phyloP scores from a whole-genome alignment of 208 protist species.

The Leishmania arabica region DNA sequence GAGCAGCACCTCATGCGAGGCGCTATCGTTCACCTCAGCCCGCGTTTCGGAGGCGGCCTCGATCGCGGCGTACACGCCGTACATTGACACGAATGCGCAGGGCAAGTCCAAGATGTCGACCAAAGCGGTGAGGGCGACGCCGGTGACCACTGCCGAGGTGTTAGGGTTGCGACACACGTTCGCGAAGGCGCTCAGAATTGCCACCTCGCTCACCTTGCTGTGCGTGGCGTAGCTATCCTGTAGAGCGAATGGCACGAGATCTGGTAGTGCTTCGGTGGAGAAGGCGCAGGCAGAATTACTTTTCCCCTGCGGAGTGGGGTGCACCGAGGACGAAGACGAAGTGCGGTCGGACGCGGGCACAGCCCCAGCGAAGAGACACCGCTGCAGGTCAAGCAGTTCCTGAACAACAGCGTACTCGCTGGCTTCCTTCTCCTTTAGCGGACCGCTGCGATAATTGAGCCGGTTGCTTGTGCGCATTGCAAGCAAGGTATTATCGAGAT shows the following conservation, averaged over 20 bases:
- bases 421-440: conserved; percentile 2
- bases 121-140: conserved; percentile 69
- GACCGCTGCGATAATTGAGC: conserved; percentile 5
- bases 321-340: conserved; percentile 12
- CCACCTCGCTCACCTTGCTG: conserved; percentile 39
- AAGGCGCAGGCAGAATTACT: neutral
- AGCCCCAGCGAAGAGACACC: conserved; percentile 26
- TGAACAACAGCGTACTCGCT: conserved; percentile 15
- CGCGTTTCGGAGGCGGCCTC: conserved; percentile 40
- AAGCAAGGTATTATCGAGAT: conserved; percentile 29
- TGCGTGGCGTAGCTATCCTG: conserved; percentile 11
- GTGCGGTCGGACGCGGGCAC: conserved; percentile 18
- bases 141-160: conserved; percentile 64
- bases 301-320: neutral
- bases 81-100: conserved; percentile 60
- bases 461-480: conserved; percentile 28
- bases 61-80: conserved; percentile 57
- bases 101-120: conserved; percentile 66
- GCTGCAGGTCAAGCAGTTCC: conserved; percentile 20
- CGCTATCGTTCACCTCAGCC: conserved; percentile 48
- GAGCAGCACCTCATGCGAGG: conserved; percentile 74
- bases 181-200: conserved; percentile 70
- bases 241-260: neutral
- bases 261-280: neutral
- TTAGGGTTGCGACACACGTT: conserved; percentile 57